Evolutionary conservation across 108 stramenopile species (phyloP), one percentile per base, ranked within the genome.

Genomic region (Hondaea fermentalgiana): DNA sequence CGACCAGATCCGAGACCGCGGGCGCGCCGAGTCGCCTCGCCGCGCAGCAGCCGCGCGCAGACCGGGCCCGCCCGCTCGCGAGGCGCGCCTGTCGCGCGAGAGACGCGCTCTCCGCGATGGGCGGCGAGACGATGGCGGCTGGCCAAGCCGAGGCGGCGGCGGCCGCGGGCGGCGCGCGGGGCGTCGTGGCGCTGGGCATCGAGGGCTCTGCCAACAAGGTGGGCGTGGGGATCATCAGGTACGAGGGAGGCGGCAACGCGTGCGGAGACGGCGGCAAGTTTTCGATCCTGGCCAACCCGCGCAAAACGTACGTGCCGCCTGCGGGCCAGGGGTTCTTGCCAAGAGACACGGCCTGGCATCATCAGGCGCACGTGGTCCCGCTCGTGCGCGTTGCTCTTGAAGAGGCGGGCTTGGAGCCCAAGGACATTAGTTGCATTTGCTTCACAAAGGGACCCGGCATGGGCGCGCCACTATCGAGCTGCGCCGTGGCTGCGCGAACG

Each of bases 151-250:
- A 0, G 64, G 64, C 64, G 42, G 25, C 64, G 25, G 35, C 64
- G 64, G 64, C 64, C 14, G 25, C 64, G 42, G 64, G 64, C 64
- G 25, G 64, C 25, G 64, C 14, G 21, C 8, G 4, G 14, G 4
- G 49, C 60, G 90, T 92, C n/a, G 44, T 95, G 2, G 96, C 96
- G 8, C 87, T 98, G 58, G 99, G 99, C 14, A 99, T 99, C 88
- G 99, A 99, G 92, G 99, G 99, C 14, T 96, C 95, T 42, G 99
- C 99, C 64, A 99, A 99, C 95, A 99, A 99, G 93, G 93, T 97
- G 14, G 99, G 98, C 23, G 97, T 99, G 23, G 99, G 99, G 35
- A 89, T 99, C 21, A 89, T 99, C 0, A 88, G 90, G 59, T 99
- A 97, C 92, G 72, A 72, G 10, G 88, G 49, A 16, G 44, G 45